phyloP scores from a whole-genome alignment of 2,329 filamentous ascomycete species.

The Mycosphaerelloides madeirae region DNA sequence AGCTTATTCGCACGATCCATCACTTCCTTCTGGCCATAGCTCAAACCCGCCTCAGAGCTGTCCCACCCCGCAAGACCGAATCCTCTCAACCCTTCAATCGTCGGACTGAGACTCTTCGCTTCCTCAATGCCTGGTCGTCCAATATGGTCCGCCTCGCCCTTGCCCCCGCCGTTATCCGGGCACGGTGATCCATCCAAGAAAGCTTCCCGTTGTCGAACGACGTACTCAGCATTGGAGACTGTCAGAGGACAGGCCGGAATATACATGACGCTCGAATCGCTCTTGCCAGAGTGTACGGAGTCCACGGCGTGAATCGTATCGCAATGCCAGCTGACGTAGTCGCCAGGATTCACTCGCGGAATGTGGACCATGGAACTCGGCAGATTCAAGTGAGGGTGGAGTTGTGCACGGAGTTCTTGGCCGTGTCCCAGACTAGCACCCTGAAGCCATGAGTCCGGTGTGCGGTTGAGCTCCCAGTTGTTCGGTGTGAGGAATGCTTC shows the following conservation, averaged over 20 bases:
- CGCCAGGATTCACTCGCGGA: slow-evolving; percentile 64
- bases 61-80: slow-evolving; percentile 53
- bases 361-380: slow-evolving; percentile 66
- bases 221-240: slow-evolving; percentile 65
- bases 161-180: slow-evolving; percentile 53
- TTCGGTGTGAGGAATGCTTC: slow-evolving; percentile 45
- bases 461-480: slow-evolving; percentile 58
- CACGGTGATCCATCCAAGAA: slow-evolving; percentile 57
- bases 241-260: slow-evolving; percentile 84
- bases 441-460: slow-evolving; percentile 58
- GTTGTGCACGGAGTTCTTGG: slow-evolving; percentile 60
- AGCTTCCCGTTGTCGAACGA: slow-evolving; percentile 64
- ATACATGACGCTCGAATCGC: slow-evolving; percentile 80
- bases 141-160: slow-evolving; percentile 55
- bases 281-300: slow-evolving; percentile 63
- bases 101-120: slow-evolving; percentile 32
- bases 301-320: slow-evolving; percentile 74
- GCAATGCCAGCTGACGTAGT: slow-evolving; percentile 77
- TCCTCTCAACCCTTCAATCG: slow-evolving; percentile 49
- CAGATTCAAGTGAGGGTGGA: slow-evolving; percentile 68
- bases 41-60: slow-evolving; percentile 44
- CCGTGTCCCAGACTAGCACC: slow-evolving; percentile 64
- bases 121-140: slow-evolving; percentile 39
- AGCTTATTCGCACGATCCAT: slow-evolving; percentile 51
- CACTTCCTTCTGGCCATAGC: slow-evolving; percentile 47